Conservation (phyloP, 768 basidiomycete genomes). For the Lentinula boryana region DNA sequence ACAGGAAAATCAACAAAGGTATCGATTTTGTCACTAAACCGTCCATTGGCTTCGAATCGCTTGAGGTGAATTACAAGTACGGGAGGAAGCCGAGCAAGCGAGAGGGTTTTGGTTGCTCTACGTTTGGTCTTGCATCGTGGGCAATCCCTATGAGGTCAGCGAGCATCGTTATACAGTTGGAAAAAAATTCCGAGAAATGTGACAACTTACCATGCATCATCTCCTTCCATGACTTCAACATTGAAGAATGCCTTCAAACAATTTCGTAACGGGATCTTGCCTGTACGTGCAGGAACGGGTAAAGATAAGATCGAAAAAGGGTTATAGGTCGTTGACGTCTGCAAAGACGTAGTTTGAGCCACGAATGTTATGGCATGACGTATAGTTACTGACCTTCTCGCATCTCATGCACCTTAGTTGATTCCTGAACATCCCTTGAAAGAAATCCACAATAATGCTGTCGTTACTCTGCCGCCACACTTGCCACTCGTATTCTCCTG, state of each 20-base stretch:
- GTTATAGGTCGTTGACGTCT: conserved; percentile 98
- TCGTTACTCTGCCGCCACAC: conserved; percentile 88
- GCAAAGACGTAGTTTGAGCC: not conserved
- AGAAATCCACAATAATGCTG: conserved; percentile 91
- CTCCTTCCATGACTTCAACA: conserved; percentile 85
- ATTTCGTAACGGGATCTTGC: conserved; percentile 64
- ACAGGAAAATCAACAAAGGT: conserved; percentile 89
- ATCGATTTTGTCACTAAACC: conserved; percentile 95
- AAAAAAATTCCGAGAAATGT: not conserved
- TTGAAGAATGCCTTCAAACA: conserved; percentile 90
- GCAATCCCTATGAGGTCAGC: conserved; percentile 67
- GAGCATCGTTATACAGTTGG: not conserved
- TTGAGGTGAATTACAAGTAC: conserved; percentile 90
- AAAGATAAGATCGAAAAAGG: conserved; percentile 92
- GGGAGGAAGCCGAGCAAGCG: conserved; percentile 88
- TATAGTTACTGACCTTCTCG: conserved; percentile 52
- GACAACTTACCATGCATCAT: conserved; percentile 80
- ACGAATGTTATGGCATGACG: too few relatives aligned
- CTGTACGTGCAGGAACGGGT: conserved; percentile 69
- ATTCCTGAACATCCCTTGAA: conserved; percentile 96
- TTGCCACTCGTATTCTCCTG: conserved; percentile 90
- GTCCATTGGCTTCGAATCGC: conserved; percentile 85
- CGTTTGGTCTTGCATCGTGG: conserved; percentile 89
- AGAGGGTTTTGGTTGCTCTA: conserved; percentile 79
- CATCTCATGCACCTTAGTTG: conserved; percentile 87